Evolutionary conservation across 2,329 filamentous ascomycete genomes (phyloP).

Genomic region (Colletotrichum karsti): DNA sequence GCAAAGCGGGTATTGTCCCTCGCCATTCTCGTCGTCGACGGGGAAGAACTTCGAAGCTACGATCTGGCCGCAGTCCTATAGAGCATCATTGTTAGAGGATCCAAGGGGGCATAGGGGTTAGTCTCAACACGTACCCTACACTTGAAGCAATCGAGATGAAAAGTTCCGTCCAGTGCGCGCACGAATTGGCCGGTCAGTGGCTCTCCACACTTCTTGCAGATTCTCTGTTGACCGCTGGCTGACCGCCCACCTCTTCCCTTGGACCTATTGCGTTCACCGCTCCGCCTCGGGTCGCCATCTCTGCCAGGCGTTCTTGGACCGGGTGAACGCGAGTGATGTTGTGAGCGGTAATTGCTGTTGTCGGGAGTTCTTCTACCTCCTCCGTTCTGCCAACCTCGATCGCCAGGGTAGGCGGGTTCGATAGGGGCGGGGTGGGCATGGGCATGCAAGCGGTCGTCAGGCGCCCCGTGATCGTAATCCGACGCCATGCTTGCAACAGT

Average conservation of each 20-base stretch:
- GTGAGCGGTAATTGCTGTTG: slow-evolving; percentile 41
- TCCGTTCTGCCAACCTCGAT: slow-evolving; percentile 47
- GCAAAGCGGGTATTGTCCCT: slow-evolving; percentile 91
- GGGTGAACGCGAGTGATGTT: slow-evolving; percentile 44
- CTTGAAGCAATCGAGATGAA: slow-evolving; percentile 97
- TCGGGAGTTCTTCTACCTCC: slow-evolving; percentile 47
- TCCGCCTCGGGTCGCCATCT: slow-evolving; percentile 58
- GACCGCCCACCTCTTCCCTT: slow-evolving; percentile 62
- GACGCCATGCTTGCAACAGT: slow-evolving; percentile 48
- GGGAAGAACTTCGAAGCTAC: slow-evolving; percentile 99
- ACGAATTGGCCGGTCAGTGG: slow-evolving; percentile 95
- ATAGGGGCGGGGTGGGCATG: slow-evolving; percentile 30
- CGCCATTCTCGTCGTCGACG: slow-evolving; percentile 87
- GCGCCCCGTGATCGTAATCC: slow-evolving; percentile 53
- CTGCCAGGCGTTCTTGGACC: slow-evolving; percentile 35
- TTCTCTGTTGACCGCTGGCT: slow-evolving; percentile 67
- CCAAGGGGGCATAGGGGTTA: slow-evolving; percentile 7
- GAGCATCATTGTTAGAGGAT: slow-evolving; percentile 15
- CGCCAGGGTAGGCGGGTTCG: slow-evolving; percentile 41
- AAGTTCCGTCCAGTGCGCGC: slow-evolving; percentile 90
- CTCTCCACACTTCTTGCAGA: slow-evolving; percentile 89
- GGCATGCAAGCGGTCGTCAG: slow-evolving; percentile 46
- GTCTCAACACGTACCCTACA: slow-evolving; percentile 72
- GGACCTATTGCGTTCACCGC: slow-evolving; percentile 66
- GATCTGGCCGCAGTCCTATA: slow-evolving; percentile 93